Percentiles rank a stretch among this genome's conserved stretches.
Evolutionary conservation across 306 rosid species (phyloP).

Genomic region (Oemleria cerasiformis): DNA sequence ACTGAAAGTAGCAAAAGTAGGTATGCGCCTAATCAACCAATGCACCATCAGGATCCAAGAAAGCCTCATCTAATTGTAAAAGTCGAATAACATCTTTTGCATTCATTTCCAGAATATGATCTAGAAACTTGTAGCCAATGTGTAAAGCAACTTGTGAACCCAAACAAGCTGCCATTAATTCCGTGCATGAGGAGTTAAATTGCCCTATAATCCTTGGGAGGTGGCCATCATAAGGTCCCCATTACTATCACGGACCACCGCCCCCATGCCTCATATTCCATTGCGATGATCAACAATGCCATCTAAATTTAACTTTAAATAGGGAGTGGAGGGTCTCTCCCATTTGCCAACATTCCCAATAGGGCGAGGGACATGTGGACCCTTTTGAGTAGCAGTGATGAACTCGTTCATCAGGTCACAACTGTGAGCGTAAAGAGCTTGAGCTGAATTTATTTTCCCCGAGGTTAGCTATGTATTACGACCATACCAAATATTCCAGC

Average conservation of each 20-base stretch:
- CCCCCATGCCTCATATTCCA: not conserved
- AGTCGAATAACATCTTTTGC: not conserved
- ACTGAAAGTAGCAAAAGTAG: too few relatives aligned
- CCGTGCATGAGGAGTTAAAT: not conserved
- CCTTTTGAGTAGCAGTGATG: too few relatives aligned
- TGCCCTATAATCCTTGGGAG: not conserved
- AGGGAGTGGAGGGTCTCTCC: not conserved
- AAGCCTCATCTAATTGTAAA: not conserved
- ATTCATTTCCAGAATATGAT: not conserved
- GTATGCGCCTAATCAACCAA: too few relatives aligned
- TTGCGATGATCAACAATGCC: not conserved
- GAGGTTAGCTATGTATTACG: too few relatives aligned
- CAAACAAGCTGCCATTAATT: not conserved
- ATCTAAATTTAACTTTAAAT: too few relatives aligned
- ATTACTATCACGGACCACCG: not conserved
- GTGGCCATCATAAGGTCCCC: not conserved
- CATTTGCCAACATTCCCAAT: too few relatives aligned
- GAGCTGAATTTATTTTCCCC: too few relatives aligned
- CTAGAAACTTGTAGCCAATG: not conserved
- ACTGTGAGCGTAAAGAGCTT: too few relatives aligned
- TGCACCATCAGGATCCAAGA: not conserved
- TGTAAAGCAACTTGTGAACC: not conserved
- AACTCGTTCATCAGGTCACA: too few relatives aligned
- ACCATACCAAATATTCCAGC: not conserved
- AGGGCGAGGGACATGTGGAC: too few relatives aligned